Conservation (phyloP, 2,329 filamentous ascomycete genomes). For the Colletotrichum siamense region DNA sequence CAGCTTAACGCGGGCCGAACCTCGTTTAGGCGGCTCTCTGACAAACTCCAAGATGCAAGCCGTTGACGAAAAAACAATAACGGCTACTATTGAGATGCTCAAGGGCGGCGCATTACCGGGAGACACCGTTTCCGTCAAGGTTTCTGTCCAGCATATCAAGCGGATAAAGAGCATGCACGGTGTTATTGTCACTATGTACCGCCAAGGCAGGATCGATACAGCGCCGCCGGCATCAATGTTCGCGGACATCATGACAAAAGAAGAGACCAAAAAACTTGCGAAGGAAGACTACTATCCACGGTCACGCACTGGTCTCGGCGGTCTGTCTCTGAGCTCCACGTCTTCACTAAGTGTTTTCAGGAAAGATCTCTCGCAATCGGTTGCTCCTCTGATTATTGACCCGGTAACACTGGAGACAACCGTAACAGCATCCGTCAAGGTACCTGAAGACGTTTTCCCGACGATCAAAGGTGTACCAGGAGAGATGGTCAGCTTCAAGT, state of each 20-base stretch:
- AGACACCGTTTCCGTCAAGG: conserved; percentile 79
- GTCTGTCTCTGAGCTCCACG: conserved; percentile 84
- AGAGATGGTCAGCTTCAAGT: conserved; percentile 93
- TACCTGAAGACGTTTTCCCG: conserved; percentile 91
- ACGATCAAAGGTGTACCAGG: conserved; percentile 90
- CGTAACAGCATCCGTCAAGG: conserved; percentile 81
- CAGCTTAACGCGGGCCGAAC: conserved; percentile 43
- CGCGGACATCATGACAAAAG: conserved; percentile 58
- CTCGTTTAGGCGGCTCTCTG: conserved; percentile 34
- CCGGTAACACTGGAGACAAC: conserved; percentile 78
- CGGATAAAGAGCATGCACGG: conserved; percentile 89
- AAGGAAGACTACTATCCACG: conserved; percentile 88
- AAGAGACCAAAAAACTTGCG: conserved; percentile 70
- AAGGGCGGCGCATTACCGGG: conserved; percentile 87
- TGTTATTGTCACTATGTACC: conserved; percentile 90
- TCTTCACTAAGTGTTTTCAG: conserved; percentile 92
- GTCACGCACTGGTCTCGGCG: conserved; percentile 84
- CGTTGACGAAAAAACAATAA: conserved; percentile 79
- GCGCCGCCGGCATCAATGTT: conserved; percentile 60
- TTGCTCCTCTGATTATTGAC: conserved; percentile 87
- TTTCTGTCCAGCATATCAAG: conserved; percentile 87
- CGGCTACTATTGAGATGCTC: conserved; percentile 81
- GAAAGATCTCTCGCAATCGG: conserved; percentile 90
- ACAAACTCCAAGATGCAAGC: conserved; percentile 48
- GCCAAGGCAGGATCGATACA: conserved; percentile 89